Evolutionary conservation across 306 rosid genomes (phyloP).

Genomic region (Lupinus albus): DNA sequence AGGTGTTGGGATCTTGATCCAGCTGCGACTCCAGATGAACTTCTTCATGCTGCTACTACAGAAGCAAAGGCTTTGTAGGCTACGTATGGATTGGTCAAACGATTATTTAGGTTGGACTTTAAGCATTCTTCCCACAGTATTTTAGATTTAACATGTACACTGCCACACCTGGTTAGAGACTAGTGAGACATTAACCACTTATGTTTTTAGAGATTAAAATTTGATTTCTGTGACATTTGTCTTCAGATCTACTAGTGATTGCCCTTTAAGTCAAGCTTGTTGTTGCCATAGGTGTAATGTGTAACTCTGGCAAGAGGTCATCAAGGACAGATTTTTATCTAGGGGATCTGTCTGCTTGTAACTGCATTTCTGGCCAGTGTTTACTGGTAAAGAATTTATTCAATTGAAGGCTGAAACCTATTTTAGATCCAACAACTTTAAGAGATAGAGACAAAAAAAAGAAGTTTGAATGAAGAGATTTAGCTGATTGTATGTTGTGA

Average conservation of each 20-base stretch:
- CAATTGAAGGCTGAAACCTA: conserved; percentile 33
- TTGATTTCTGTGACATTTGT: conserved; percentile 54
- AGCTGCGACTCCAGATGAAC: conserved; percentile 96
- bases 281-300: conserved; percentile 18
- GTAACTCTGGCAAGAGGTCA: conserved; percentile 42
- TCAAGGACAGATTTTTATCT: conserved; percentile 36
- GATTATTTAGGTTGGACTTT: conserved; percentile 43
- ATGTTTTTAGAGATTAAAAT: conserved; percentile 62
- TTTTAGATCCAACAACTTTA: conserved; percentile 14
- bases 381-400: conserved; percentile 41
- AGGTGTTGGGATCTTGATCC: conserved; percentile 96
- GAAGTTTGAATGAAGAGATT: neutral
- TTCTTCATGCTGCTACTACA: conserved; percentile 71
- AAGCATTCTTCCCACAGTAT: conserved; percentile 62
- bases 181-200: conserved; percentile 58
- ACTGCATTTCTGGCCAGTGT: conserved; percentile 41
- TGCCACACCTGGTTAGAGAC: conserved; percentile 68
- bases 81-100: conserved; percentile 38
- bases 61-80: conserved; percentile 45
- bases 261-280: conserved; percentile 48
- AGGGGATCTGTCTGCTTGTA: conserved; percentile 41
- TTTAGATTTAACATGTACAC: conserved; percentile 89
- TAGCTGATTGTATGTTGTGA: neutral
- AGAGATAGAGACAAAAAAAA: neutral
- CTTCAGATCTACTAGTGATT: conserved; percentile 45